Evolutionary conservation across 2,329 filamentous ascomycete species (phyloP), one percentile per base, ranked within the genome.

Genomic region (Fusarium miscanthi): DNA sequence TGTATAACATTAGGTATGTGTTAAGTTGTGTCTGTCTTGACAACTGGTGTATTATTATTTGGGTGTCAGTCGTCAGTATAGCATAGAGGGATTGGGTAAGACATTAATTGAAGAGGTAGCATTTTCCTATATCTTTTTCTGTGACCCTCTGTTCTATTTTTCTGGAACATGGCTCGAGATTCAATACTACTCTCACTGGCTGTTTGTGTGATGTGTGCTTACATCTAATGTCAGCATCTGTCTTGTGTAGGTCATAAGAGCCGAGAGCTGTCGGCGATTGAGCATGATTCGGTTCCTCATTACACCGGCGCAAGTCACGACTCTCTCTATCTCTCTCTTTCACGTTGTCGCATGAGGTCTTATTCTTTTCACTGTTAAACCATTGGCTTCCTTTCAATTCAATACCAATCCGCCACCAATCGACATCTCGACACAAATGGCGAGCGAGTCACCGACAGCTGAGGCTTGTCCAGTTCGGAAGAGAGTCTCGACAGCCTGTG

Each of bases 401-500:
- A 25, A 21, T 23, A 11, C 16, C 4, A 13, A 45, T 8, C 8
- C 19, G 17, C n/a, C 23, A 45, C 16, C 12, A 38, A 19, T 33
- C 38, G 23, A 27, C 43, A 43, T 35, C 3, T 21, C 25, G 9
- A 23, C 21, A 38, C 43, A 41, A 35, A 76, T 75, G 70, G 64
- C 65, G 35, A 46, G 63, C 38, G 65, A 65, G 13, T 69, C 69
- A 16, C 60, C 73, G 6, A n/a, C 58, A 41, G 51, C 30, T n/a
- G 61, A 72, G 23, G 33, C 65, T 45, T 68, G 53, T 45, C 45
- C 63, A 4, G 60, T 38, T 19, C 76, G 76, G 31, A 79, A 80
- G 68, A 76, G 79, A 43, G 53, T 77, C 21, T 75, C 75, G 23
- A 82, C 89, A 80, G 82, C 87, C 25, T 89, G 87, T 62, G 87